Evolutionary conservation across 148 eudicot genomes (phyloP).

Genomic region (Rhododendron kiyosumense): DNA sequence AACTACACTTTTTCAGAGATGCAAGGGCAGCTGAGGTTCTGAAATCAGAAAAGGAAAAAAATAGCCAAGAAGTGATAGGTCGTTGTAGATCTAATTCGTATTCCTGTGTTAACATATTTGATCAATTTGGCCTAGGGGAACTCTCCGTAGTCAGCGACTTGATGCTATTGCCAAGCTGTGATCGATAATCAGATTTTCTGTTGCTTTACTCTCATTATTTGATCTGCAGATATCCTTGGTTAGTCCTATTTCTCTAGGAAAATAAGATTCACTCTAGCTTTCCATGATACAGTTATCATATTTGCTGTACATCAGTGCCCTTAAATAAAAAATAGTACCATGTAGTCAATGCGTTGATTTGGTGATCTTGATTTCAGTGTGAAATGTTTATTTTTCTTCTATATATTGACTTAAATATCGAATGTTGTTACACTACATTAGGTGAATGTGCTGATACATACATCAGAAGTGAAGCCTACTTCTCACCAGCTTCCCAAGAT

Average conservation of each 20-base stretch:
- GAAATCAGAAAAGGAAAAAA: too few species aligned
- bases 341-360: neutral
- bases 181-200: too few species aligned
- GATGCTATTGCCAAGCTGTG: too few species aligned
- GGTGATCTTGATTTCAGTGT: neutral
- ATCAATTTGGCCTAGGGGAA: too few species aligned
- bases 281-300: neutral
- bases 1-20: too few species aligned
- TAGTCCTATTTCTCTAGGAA: neutral
- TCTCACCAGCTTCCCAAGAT: conserved; percentile 14
- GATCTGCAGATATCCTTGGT: neutral
- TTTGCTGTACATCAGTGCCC: neutral
- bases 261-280: neutral
- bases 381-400: neutral
- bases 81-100: too few species aligned
- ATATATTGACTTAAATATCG: neutral
- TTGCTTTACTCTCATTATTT: too few species aligned
- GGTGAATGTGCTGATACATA: conserved; percentile 73
- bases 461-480: conserved; percentile 40
- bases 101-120: too few species aligned
- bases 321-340: neutral
- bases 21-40: too few species aligned
- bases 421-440: conserved; percentile 6
- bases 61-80: too few species aligned
- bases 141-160: too few species aligned